Evolutionary conservation across 129 eudicot species (phyloP).

Genomic region (Helichrysum umbraculigerum): DNA sequence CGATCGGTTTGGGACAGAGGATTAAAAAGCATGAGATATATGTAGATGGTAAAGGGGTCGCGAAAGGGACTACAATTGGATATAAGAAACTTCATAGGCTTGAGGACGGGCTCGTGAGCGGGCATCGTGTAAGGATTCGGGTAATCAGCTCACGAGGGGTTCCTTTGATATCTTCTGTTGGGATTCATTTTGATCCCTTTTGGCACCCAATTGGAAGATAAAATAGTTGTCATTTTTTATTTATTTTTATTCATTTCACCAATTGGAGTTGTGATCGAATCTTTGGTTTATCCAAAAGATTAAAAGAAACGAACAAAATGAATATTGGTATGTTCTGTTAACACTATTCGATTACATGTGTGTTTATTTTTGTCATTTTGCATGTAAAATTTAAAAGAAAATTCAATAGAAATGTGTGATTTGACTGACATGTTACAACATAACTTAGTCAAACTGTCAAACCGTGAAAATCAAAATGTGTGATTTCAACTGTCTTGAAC

Average conservation of each 20-base stretch:
- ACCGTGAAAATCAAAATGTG: too few relatives aligned
- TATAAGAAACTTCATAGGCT: constrained; percentile 86
- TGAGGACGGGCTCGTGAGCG: constrained; percentile 45
- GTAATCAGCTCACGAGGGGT: constrained; percentile 55
- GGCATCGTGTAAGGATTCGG: constrained; percentile 47
- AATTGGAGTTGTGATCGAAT: constrained; percentile 2
- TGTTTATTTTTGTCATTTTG: too few relatives aligned
- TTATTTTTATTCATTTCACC: not conserved
- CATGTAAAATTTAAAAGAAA: too few relatives aligned
- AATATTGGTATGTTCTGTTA: too few relatives aligned
- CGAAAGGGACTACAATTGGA: constrained; percentile 73
- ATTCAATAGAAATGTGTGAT: too few relatives aligned
- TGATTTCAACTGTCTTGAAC: too few relatives aligned
- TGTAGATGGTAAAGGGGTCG: constrained; percentile 57
- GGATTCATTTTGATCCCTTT: constrained; percentile 78
- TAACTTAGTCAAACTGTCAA: too few relatives aligned
- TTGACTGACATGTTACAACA: too few relatives aligned
- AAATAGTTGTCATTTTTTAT: not conserved
- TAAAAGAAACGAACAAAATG: too few relatives aligned
- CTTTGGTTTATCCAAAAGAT: not conserved
- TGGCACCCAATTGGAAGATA: constrained; percentile 53
- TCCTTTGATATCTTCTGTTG: constrained; percentile 78
- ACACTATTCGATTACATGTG: too few relatives aligned
- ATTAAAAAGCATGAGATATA: constrained; percentile 56
- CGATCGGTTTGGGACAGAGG: constrained; percentile 82